Evolutionary conservation across 2,329 filamentous ascomycete genomes (phyloP).

Genomic region (Hypoxylon sp.): DNA sequence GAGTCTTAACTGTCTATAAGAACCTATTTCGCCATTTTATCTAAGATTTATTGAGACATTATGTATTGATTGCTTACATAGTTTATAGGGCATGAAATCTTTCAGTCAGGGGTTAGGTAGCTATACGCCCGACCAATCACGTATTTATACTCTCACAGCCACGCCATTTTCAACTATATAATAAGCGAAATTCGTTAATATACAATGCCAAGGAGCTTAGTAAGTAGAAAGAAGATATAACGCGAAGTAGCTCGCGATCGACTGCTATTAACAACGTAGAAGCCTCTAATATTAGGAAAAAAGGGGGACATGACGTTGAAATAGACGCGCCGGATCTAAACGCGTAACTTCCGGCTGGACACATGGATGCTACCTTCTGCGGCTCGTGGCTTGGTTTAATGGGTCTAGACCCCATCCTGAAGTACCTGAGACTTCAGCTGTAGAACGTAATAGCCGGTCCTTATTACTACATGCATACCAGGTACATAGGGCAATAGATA

Average conservation of each 20-base stretch:
- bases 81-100: not conserved
- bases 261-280: not conserved
- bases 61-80: not conserved
- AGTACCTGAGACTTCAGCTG: conserved; percentile 13
- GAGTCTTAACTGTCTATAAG: too few species aligned
- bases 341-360: not conserved
- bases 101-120: not conserved
- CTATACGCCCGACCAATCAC: not conserved
- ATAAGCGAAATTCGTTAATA: not conserved
- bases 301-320: conserved; percentile 21
- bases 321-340: not conserved
- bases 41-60: not conserved
- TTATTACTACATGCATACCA: not conserved
- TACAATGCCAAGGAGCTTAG: not conserved
- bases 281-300: not conserved
- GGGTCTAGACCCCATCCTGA: conserved; percentile 2
- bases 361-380: not conserved
- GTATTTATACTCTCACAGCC: not conserved
- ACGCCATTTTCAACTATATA: not conserved
- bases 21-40: not conserved
- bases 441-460: not conserved
- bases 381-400: not conserved
- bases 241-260: not conserved
- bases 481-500: not conserved
- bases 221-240: not conserved